A percentile compares a stretch with the other conserved stretches of the same genome.
Evolutionary conservation across 2,329 filamentous ascomycete species (phyloP).

Genomic region (Aspergillus sojae): DNA sequence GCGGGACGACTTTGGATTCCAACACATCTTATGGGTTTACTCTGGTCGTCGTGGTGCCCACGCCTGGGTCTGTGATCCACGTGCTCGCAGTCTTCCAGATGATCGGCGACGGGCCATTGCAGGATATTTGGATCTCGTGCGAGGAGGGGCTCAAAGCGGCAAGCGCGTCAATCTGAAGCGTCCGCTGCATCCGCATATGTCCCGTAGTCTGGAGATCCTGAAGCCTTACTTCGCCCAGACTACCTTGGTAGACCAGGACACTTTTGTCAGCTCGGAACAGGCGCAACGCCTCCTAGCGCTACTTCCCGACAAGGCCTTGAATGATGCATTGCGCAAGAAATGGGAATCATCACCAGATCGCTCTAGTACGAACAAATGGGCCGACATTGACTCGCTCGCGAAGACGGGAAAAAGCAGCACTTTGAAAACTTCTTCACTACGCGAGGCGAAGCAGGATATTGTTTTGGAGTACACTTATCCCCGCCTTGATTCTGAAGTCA

Average conservation of each 20-base stretch:
- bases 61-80: constrained; percentile 96
- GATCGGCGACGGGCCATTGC: constrained; percentile 81
- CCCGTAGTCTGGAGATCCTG: constrained; percentile 81
- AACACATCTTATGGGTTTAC: constrained; percentile 98
- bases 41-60: constrained; percentile 94
- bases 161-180: constrained; percentile 84
- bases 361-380: constrained; percentile 81
- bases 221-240: constrained; percentile 82
- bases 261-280: constrained; percentile 72
- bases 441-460: constrained; percentile 92
- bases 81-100: constrained; percentile 82
- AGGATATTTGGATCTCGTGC: constrained; percentile 87
- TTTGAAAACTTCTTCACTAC: constrained; percentile 72
- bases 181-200: constrained; percentile 86
- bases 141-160: constrained; percentile 79
- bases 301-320: constrained; percentile 77
- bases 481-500: constrained; percentile 93
- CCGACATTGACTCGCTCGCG: constrained; percentile 85
- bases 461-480: constrained; percentile 98
- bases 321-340: constrained; percentile 79
- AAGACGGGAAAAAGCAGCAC: constrained; percentile 72
- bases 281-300: constrained; percentile 79
- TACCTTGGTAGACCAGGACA: constrained; percentile 82
- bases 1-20: constrained; percentile 93
- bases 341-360: constrained; percentile 85